Evolutionary conservation across 2,329 filamentous ascomycete species (phyloP).

Genomic region (Thyridium curvatum): DNA sequence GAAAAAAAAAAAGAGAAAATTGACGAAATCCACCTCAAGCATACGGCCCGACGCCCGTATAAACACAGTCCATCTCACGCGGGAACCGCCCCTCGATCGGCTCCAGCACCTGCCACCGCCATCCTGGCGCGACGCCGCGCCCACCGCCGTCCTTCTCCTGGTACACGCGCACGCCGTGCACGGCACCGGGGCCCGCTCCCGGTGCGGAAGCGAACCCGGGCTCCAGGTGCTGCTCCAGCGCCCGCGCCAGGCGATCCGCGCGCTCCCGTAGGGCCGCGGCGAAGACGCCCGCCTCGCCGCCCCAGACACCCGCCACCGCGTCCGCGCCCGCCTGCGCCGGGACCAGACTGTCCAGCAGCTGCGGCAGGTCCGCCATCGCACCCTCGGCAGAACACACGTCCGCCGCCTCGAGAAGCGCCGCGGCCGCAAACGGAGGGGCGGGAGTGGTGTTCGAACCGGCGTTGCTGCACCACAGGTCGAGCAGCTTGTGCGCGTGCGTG

Average conservation of each 20-base stretch:
- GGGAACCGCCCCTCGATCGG: conserved; percentile 12
- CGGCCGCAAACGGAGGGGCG: conserved; percentile 56
- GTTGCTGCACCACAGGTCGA: conserved; percentile 38
- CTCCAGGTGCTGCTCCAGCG: conserved; percentile 20
- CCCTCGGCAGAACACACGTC: conserved; percentile 62
- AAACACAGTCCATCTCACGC: conserved; percentile 15
- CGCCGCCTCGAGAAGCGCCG: conserved; percentile 54
- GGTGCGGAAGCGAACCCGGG: background rate
- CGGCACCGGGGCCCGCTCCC: background rate
- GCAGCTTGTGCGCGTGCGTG: conserved; percentile 44
- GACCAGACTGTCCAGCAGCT: conserved; percentile 46
- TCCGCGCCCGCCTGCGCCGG: conserved; percentile 48
- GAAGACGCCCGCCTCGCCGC: conserved; percentile 47
- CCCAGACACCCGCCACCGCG: conserved; percentile 53
- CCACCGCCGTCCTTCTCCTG: conserved; percentile 1
- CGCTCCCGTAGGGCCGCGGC: conserved; percentile 37
- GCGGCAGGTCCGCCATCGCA: conserved; percentile 39
- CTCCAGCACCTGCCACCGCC: conserved; percentile 12
- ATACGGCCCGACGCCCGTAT: background rate
- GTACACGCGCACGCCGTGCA: conserved; percentile 9
- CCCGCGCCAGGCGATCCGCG: conserved; percentile 23
- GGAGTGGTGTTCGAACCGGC: conserved; percentile 25
- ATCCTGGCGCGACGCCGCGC: conserved; percentile 1
- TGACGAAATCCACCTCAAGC: too few species aligned
- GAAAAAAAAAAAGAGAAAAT: too few species aligned